Evolutionary conservation across 805 yeast genomes (phyloP), one percentile per base, ranked within the genome.

Genomic region (Yarrowia sp.): DNA sequence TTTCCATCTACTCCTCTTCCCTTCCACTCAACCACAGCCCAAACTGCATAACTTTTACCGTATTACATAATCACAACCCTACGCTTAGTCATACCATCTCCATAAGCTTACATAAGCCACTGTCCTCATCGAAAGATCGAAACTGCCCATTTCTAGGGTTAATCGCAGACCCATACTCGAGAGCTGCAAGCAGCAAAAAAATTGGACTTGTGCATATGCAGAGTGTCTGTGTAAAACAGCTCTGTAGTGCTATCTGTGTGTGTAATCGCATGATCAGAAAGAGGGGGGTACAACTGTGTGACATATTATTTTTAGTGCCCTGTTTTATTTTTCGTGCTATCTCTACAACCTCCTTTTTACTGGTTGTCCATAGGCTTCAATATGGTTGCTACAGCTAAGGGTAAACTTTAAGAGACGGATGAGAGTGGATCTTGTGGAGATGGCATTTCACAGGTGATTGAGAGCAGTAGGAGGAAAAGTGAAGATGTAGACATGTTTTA

Each of bases 141-240:
- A 22, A 22, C 28, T 22, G 28, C 28, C 28, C 28, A 22, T 22
- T 22, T 22, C 28, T 53, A 53, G 44, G 41, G 44, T 38, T 53
- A 33, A 36, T 53, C 53, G 53, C 53, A 47, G 53, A 35, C 10
- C 38, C 38, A 11, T 35, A 11, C 53, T 15, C 17, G 39, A 32
- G 53, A 33, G 53, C 32, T n/a, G 53, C 53, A 51, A 51, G 14
- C 32, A 51, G 43, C 43, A 51, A 31, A 38, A 48, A 51, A 51
- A 51, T 51, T 47, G 53, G 53, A 47, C 8, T 38, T 15, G n/a
- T 47, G 53, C 53, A 47, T 47, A 32, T 33, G 53, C 39, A 17
- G 13, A 2, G 38, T 11, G 38, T 35, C 13, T 35, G 38, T 35
- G 28, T n/a, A n/a, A 22, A 22, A 22, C 28, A 22, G 28, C 38